phyloP scores from a whole-genome alignment of 164 flowering plant genomes.

The Sextonia rubra region DNA sequence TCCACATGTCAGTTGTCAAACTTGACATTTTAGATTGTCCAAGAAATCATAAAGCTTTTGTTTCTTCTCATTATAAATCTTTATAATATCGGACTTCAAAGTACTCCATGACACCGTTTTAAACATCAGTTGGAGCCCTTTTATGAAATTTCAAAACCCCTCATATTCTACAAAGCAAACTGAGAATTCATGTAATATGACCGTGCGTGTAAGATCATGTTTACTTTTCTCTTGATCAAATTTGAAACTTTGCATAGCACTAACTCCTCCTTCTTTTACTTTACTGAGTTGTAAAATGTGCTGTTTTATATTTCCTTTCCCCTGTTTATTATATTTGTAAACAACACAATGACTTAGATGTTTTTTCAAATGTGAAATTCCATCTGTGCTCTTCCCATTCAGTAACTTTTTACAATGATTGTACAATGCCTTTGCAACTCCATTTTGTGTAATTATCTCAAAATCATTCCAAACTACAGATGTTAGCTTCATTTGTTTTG shows the following conservation, averaged over 20 bases:
- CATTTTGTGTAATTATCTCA: conserved; percentile 48
- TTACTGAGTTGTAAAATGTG: no score
- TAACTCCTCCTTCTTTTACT: no score
- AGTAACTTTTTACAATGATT: conserved; percentile 69
- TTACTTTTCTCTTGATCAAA: conserved; percentile 56
- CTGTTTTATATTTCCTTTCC: no score
- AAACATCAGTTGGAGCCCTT: no score
- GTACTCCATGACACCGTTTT: conserved; percentile 31
- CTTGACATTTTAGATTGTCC: conserved; percentile 48
- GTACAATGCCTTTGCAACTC: conserved; percentile 58
- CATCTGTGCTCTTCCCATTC: conserved; percentile 79
- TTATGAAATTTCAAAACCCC: no score
- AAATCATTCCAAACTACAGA: conserved; percentile 87
- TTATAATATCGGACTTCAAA: conserved; percentile 20
- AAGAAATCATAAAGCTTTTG: conserved; percentile 47
- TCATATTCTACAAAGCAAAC: conserved; percentile 67
- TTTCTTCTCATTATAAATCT: conserved; percentile 57
- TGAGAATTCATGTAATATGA: conserved; percentile 79
- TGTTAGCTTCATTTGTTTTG: conserved; percentile 46
- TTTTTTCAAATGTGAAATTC: conserved; percentile 81
- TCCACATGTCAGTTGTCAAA: conserved; percentile 58
- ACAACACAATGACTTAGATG: conserved; percentile 71
- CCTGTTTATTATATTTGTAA: no score
- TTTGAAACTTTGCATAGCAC: conserved; percentile 33
- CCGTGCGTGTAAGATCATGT: conserved; percentile 73